A percentile compares a stretch with the other conserved stretches of the same genome.
Evolutionary conservation across 1,284 basidiomycete species (phyloP).

Genomic region (Psilocybe mexicana): DNA sequence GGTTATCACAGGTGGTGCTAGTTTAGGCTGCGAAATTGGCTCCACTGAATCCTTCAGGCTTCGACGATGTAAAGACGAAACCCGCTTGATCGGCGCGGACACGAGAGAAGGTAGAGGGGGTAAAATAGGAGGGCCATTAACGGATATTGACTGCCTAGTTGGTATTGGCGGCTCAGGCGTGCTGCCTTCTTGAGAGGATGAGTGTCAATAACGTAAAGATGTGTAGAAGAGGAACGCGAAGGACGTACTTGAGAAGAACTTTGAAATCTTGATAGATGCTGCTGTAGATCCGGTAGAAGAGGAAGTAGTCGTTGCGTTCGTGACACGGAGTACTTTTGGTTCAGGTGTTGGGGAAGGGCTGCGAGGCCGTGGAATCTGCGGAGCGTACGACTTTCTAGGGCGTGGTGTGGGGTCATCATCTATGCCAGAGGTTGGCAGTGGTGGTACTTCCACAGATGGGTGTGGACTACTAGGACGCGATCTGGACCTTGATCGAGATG

Average conservation of each 20-base stretch:
- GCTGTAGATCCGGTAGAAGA: constrained; percentile 24
- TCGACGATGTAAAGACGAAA: constrained; percentile 27
- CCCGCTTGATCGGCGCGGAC: constrained; percentile 28
- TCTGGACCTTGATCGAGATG: constrained; percentile 35
- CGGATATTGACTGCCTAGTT: constrained; percentile 2
- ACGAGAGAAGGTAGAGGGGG: constrained; percentile 24
- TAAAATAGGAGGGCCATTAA: constrained; percentile 11
- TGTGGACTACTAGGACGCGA: constrained; percentile 35
- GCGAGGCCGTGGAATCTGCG: constrained; percentile 24
- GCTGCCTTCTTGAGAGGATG: constrained; percentile 8
- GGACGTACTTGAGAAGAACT: constrained; percentile 30
- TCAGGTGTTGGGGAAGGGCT: constrained; percentile 31
- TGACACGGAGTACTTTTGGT: constrained; percentile 22
- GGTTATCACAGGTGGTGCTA: constrained; percentile 33
- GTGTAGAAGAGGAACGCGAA: neutral
- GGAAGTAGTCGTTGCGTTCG: constrained; percentile 22
- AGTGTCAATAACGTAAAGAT: neutral
- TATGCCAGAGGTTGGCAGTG: constrained; percentile 24
- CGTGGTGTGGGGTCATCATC: constrained; percentile 32
- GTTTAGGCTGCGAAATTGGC: constrained; percentile 15
- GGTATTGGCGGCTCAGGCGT: constrained; percentile 12
- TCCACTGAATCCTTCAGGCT: constrained; percentile 19
- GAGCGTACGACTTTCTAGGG: constrained; percentile 25
- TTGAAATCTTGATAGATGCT: constrained; percentile 27
- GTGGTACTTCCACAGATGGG: constrained; percentile 31